Evolutionary conservation across 768 basidiomycete genomes (phyloP).

Genomic region (Boletus sp.): DNA sequence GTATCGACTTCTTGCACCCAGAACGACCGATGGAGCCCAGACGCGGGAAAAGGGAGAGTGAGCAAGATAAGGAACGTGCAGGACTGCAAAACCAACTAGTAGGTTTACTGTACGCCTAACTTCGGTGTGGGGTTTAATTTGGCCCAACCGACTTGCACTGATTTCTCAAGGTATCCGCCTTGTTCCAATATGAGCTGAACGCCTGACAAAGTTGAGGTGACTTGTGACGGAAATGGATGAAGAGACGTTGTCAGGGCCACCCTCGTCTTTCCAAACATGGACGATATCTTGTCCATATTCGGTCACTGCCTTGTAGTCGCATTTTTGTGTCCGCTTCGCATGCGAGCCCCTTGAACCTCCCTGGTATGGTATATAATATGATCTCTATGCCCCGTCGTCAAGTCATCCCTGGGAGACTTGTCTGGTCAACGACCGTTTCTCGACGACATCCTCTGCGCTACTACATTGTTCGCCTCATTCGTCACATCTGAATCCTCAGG

Average conservation of each 20-base stretch:
- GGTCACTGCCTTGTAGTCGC: conserved; percentile 29
- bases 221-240: background rate
- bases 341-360: background rate
- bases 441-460: conserved; percentile 8
- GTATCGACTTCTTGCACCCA: background rate
- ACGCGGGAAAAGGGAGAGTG: background rate
- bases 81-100: background rate
- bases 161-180: background rate
- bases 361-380: conserved; percentile 27
- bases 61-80: background rate
- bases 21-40: background rate
- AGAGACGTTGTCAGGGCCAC: background rate
- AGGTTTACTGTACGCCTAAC: too few relatives aligned
- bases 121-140: too few relatives aligned
- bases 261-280: conserved; percentile 14
- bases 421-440: conserved; percentile 5
- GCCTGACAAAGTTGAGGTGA: conserved; percentile 6
- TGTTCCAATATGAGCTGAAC: conserved; percentile 15
- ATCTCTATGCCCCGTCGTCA: background rate
- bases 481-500: background rate
- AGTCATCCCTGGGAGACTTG: conserved; percentile 1
- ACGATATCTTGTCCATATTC: conserved; percentile 19
- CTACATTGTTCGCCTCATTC: conserved; percentile 10
- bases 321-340: background rate
- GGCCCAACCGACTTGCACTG: too few relatives aligned